These are phyloP conservation scores for Claviceps africana DNA, from an alignment of 2,329 filamentous ascomycete genomes.

Conservation along the genomic window DNA sequence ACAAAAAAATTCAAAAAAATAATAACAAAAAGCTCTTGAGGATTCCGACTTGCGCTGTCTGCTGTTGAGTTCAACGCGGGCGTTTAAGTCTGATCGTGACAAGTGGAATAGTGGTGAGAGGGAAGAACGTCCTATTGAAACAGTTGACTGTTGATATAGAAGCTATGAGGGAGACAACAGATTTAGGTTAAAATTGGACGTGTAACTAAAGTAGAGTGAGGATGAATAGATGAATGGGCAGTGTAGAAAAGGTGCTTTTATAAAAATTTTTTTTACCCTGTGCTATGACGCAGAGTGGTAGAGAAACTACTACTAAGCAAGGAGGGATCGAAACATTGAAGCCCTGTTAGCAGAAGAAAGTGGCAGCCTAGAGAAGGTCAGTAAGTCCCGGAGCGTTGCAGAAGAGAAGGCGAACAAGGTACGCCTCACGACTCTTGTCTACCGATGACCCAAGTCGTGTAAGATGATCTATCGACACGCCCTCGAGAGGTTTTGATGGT, in stretches of 20 bases:
- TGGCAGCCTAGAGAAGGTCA: constrained; percentile 3
- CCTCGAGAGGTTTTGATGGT: neutral
- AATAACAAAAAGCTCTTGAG: neutral
- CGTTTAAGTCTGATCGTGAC: neutral
- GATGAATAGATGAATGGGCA: constrained; percentile 3
- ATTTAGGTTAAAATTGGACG: neutral
- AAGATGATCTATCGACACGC: constrained; percentile 4
- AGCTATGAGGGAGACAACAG: neutral
- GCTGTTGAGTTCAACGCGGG: neutral
- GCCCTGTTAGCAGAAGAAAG: constrained; percentile 36
- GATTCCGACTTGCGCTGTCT: neutral
- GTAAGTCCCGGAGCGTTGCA: neutral
- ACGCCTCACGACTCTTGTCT: neutral
- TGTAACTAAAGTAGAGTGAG: neutral
- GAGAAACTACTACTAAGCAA: constrained; percentile 13
- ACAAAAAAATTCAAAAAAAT: neutral
- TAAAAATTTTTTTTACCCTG: constrained; percentile 4
- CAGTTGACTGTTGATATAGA: neutral
- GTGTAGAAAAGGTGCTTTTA: constrained; percentile 6
- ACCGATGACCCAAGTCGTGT: neutral
- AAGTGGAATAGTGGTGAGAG: neutral
- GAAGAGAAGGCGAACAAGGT: neutral
- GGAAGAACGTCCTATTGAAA: neutral
- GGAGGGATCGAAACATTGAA: constrained; percentile 31
- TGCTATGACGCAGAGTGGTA: constrained; percentile 11